Evolutionary conservation across 306 rosid species (phyloP).

Genomic region (Cucurbita maxima): DNA sequence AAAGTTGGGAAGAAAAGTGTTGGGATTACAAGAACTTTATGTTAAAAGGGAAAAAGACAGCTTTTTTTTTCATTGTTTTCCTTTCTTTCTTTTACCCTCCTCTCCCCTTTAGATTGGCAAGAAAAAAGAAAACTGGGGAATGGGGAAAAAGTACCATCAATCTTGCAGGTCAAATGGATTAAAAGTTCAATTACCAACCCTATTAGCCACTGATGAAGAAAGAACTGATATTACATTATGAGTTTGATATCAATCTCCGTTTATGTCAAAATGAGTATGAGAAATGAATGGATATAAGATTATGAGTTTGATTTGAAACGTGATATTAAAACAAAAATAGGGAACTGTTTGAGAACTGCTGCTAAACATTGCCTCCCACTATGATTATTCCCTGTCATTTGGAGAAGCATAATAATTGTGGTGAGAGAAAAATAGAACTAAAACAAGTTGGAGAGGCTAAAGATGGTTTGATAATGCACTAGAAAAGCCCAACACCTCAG

Average conservation of each 20-base stretch:
- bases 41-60: not conserved
- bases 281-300: too few relatives aligned
- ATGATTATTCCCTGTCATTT: not conserved
- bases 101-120: not conserved
- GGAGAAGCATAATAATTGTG: not conserved
- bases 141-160: not conserved
- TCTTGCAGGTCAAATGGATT: not conserved
- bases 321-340: not conserved
- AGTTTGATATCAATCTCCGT: too few relatives aligned
- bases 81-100: not conserved
- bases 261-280: too few relatives aligned
- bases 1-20: conserved; percentile 8
- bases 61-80: not conserved
- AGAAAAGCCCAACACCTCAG: not conserved
- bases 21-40: not conserved
- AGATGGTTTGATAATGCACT: not conserved
- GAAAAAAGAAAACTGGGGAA: not conserved
- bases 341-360: not conserved
- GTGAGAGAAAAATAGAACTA: not conserved
- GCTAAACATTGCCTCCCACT: not conserved
- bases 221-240: too few relatives aligned
- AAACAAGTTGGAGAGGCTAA: conserved; percentile 1
- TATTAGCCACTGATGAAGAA: not conserved
- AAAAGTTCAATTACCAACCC: not conserved
- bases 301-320: too few relatives aligned